A percentile compares a stretch with the other conserved stretches of the same genome.
phyloP scores from a whole-genome alignment of 495 filamentous ascomycete species.

The Penicillium robsamsonii region DNA sequence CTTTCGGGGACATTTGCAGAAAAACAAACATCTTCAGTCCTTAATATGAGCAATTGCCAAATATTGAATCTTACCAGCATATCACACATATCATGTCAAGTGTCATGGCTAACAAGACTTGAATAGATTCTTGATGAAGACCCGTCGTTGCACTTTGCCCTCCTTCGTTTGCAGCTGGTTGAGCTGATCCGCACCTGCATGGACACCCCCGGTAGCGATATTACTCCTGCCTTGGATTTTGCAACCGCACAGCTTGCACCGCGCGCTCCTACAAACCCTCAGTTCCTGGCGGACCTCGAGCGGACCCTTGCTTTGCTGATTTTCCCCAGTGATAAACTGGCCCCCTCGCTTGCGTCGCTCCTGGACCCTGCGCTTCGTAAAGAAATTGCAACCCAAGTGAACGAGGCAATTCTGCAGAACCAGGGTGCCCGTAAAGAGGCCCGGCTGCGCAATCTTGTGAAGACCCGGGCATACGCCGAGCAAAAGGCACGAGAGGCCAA shows the following conservation, averaged over 20 bases:
- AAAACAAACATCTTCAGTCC: conserved; percentile 91
- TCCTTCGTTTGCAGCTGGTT: conserved; percentile 87
- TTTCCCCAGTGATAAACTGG: conserved; percentile 73
- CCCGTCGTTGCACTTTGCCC: conserved; percentile 80
- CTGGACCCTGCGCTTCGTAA: conserved; percentile 79
- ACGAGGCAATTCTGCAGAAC: conserved; percentile 75
- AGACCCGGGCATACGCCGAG: conserved; percentile 84
- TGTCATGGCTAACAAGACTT: conserved; percentile 32
- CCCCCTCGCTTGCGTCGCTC: conserved; percentile 70
- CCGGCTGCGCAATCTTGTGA: conserved; percentile 72
- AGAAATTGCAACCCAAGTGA: conserved; percentile 77
- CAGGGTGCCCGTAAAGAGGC: conserved; percentile 74
- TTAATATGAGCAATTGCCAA: conserved; percentile 75
- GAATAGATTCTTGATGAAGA: conserved; percentile 82
- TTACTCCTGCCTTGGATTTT: conserved; percentile 79
- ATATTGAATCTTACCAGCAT: conserved; percentile 11
- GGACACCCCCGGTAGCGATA: conserved; percentile 63
- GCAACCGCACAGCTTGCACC: conserved; percentile 84
- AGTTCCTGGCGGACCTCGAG: conserved; percentile 86
- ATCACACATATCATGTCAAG: conserved; percentile 15
- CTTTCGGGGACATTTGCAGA: conserved; percentile 79
- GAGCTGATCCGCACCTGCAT: conserved; percentile 84
- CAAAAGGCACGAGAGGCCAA: conserved; percentile 68
- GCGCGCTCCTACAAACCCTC: conserved; percentile 73
- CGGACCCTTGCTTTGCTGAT: conserved; percentile 89